Percentiles rank a stretch among this genome's conserved stretches.
Conservation (phyloP, 208 protist species). For the Porcisia deanei region DNA sequence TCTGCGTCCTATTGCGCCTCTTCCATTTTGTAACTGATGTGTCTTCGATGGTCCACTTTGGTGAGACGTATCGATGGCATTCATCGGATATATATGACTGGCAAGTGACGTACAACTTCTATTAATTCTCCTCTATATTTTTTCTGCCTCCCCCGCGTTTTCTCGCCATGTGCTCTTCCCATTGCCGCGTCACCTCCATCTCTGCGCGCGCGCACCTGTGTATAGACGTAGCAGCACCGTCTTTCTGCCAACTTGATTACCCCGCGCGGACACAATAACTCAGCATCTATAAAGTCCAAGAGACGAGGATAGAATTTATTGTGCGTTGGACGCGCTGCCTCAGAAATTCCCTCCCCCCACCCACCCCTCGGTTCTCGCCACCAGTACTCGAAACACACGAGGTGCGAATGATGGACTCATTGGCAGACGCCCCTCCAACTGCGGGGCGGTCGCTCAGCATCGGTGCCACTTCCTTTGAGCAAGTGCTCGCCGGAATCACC, state of each 20-base stretch:
- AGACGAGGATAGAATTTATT: background rate
- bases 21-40: background rate
- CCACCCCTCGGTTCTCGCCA: background rate
- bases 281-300: background rate
- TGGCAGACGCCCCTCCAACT: background rate
- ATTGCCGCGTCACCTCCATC: background rate
- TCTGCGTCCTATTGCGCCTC: background rate
- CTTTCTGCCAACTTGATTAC: background rate
- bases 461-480: slow-evolving; percentile 43
- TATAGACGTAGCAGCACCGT: background rate
- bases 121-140: background rate
- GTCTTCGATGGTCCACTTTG: background rate
- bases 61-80: background rate
- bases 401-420: slow-evolving; percentile 11
- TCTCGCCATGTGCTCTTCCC: background rate
- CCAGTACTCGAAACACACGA: background rate
- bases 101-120: background rate
- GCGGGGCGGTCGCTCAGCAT: background rate
- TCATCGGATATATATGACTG: background rate
- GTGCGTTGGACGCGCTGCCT: too few relatives aligned
- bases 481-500: slow-evolving; percentile 50
- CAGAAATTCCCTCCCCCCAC: too few relatives aligned
- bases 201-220: background rate
- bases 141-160: background rate
- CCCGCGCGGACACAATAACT: background rate